Conservation (phyloP, 768 basidiomycete genomes). For the Mycena galericulata region DNA sequence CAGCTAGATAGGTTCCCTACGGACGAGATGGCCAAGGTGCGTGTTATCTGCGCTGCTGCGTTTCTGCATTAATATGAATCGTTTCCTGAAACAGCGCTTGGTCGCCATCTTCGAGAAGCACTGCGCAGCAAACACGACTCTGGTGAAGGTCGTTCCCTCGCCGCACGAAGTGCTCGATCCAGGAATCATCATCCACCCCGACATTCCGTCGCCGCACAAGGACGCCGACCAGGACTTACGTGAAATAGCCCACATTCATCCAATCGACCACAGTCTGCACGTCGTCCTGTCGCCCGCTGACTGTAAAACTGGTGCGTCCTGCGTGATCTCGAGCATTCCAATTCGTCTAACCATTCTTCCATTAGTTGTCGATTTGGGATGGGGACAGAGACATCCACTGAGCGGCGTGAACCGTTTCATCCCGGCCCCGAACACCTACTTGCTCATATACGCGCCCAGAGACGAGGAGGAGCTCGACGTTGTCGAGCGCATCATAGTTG, state of each 20-base stretch:
- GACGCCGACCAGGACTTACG: slow-evolving; percentile 31
- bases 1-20: slow-evolving; percentile 37
- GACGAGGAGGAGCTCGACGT: slow-evolving; percentile 41
- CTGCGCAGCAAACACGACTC: slow-evolving; percentile 31
- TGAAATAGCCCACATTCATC: slow-evolving; percentile 43
- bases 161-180: slow-evolving; percentile 35
- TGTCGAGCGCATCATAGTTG: slow-evolving; percentile 39
- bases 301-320: slow-evolving; percentile 38
- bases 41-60: not conserved
- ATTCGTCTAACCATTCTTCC: not conserved
- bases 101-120: slow-evolving; percentile 31
- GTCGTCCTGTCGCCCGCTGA: slow-evolving; percentile 41
- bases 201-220: slow-evolving; percentile 33
- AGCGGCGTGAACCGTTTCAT: slow-evolving; percentile 28
- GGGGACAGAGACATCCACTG: slow-evolving; percentile 45
- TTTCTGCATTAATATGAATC: not conserved
- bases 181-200: slow-evolving; percentile 36
- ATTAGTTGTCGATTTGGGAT: slow-evolving; percentile 41
- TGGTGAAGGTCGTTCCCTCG: slow-evolving; percentile 36
- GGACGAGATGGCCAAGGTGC: slow-evolving; percentile 33
- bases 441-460: slow-evolving; percentile 44
- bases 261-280: slow-evolving; percentile 40
- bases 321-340: not conserved
- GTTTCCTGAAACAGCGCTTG: slow-evolving; percentile 12
- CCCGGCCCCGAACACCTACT: slow-evolving; percentile 38